Base-by-base conservation (phyloP, 768 basidiomycete genomes). In the Cyclocybe aegerita region DNA sequence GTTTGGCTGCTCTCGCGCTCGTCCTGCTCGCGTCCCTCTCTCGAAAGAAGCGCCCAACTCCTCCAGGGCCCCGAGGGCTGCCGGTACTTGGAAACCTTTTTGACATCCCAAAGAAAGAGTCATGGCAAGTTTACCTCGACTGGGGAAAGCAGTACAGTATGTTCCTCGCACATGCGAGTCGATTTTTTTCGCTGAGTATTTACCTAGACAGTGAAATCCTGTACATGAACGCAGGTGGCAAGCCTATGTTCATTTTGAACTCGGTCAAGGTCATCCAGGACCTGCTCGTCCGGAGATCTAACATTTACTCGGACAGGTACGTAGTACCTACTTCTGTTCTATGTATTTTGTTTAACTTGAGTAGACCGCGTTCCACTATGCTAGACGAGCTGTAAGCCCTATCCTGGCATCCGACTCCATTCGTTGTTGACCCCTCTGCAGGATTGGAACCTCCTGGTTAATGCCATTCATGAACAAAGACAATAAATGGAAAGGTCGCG, bases 31-130 rank as follows among this genome's bases (percentile, higher is more conserved):
- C 37, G 30, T 40, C 47, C 4, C 23, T 23, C 23, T 23, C 23
- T 23, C 23, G 23, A 23, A 23, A 23, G 23, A 23, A 23, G 23
- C 23, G 23, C 5, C 23, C 23, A 23, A 5, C 5, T 23, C 39
- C 47, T 31, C 47, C 47, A 7, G 47, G 47, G 4, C 47, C 47
- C 23, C 15, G 32, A 9, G 49, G 49, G 4, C 39, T 23, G 11
- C 49, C 49, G 6, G 37, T 50, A 8, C 32, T 50, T 30, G 49
- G 49, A 7, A 50, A 50, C 17, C n/a, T 50, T 23, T 45, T 50
- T 11, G 49, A 50, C 15, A 15, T 50, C 29, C 49, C 49, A 8
- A 36, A 50, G 49, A 38, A 44, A 16, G 43, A 50, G 16, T 36
- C 49, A 6, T 50, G 49, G 49, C 33, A 44, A 15, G 29, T 12